A percentile compares a stretch with the other conserved stretches of the same genome.
Conservation (phyloP, 352 stramenopile genomes). For the Globisporangium perplexum region DNA sequence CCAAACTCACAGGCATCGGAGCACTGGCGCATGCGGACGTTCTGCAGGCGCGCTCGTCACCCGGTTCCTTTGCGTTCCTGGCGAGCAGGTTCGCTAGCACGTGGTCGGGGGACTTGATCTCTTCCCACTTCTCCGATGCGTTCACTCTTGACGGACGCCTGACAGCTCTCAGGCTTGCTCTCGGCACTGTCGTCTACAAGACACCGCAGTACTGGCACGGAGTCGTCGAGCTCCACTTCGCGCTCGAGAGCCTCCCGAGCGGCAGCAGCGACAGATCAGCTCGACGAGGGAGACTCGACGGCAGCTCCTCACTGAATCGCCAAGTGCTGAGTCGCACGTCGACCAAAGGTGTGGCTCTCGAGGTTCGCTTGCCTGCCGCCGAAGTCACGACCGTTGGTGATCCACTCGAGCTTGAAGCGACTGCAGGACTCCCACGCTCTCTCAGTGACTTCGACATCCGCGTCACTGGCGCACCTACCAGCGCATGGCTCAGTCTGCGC, state of each 20-base stretch:
- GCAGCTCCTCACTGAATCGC: neutral
- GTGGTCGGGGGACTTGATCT: constrained; percentile 5
- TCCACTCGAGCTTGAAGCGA: constrained; percentile 1
- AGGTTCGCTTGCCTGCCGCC: neutral
- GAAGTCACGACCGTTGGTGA: neutral
- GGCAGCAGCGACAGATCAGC: neutral
- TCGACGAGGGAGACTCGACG: neutral
- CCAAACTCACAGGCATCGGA: constrained; percentile 8
- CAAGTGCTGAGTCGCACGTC: neutral
- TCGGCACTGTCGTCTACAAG: constrained; percentile 2
- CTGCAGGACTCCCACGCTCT: neutral
- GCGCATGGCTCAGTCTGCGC: constrained; percentile 8
- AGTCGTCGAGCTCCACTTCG: constrained; percentile 6
- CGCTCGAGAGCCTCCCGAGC: neutral
- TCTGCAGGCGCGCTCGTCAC: neutral
- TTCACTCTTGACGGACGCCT: constrained; percentile 2
- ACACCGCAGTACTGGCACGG: constrained; percentile 6
- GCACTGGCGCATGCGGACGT: constrained; percentile 13
- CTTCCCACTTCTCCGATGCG: neutral
- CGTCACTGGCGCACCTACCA: neutral
- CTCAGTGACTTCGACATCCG: constrained; percentile 8
- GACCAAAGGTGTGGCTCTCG: neutral
- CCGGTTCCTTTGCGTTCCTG: constrained; percentile 11
- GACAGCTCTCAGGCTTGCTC: neutral
- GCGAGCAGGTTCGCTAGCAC: neutral